A percentile compares a stretch with the other conserved stretches of the same genome.
These are phyloP conservation scores for Nevesoporus exiguus DNA, from an alignment of 768 basidiomycete species.

Conservation along the genomic window DNA sequence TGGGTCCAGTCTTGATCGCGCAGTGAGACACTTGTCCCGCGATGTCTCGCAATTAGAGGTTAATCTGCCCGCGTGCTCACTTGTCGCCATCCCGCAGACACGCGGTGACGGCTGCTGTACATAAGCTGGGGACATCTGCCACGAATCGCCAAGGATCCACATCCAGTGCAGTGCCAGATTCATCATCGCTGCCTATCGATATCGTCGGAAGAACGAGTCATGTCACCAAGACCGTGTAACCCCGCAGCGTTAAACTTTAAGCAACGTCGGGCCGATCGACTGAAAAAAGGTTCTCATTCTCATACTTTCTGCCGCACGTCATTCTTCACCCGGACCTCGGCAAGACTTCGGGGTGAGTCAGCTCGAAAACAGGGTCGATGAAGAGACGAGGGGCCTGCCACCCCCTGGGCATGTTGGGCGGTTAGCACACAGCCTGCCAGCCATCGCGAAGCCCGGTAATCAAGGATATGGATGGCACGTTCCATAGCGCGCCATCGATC, in stretches of 20 bases:
- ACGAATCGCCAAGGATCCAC: not conserved
- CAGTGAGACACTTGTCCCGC: not conserved
- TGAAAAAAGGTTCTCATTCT: not conserved
- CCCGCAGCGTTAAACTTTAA: not conserved
- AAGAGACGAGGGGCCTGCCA: not conserved
- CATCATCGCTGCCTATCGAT: not conserved
- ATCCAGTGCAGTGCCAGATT: not conserved
- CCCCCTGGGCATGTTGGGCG: not conserved
- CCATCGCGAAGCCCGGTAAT: not conserved
- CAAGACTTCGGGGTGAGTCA: not conserved
- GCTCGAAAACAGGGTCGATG: not conserved
- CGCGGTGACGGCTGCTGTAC: not conserved
- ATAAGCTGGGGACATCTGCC: not conserved
- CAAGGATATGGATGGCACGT: not conserved
- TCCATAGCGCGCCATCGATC: not conserved
- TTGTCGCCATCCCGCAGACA: not conserved
- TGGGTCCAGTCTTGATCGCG: not conserved
- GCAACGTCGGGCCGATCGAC: not conserved
- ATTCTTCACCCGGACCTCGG: not conserved
- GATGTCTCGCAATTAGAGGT: not conserved
- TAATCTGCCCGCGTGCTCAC: not conserved
- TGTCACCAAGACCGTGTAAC: not conserved
- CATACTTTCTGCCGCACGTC: not conserved
- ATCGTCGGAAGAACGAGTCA: not conserved
- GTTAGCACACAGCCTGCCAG: not conserved